Evolutionary conservation across 2,329 filamentous ascomycete species (phyloP).

Genomic region (Fusarium agapanthi): DNA sequence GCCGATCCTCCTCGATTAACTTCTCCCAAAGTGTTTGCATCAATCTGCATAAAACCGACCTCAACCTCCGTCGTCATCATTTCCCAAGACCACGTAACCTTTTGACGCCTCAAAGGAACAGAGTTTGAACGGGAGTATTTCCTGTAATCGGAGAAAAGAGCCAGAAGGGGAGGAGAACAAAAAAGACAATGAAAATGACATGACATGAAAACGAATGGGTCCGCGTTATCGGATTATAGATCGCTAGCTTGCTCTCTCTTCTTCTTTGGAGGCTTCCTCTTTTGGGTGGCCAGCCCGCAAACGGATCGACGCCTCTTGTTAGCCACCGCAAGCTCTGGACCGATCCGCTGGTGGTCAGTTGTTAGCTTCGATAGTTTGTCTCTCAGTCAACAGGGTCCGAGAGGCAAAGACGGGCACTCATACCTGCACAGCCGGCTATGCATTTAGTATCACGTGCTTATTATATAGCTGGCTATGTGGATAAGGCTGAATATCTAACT

Average conservation of each 20-base stretch:
- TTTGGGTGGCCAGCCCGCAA: slow-evolving; percentile 10
- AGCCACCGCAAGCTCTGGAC: slow-evolving; percentile 33
- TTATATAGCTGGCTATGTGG: too few relatives aligned
- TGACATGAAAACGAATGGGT: neutral
- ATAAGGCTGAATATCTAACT: too few relatives aligned
- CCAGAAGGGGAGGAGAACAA: neutral
- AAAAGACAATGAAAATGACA: neutral
- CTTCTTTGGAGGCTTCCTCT: neutral
- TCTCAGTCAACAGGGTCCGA: slow-evolving; percentile 20
- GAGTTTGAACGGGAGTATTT: neutral
- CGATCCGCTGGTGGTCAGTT: slow-evolving; percentile 14
- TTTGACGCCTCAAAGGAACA: neutral
- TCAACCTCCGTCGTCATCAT: neutral
- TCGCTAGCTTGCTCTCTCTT: neutral
- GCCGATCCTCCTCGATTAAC: neutral
- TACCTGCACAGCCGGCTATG: too few relatives aligned
- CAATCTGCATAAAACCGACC: slow-evolving; percentile 7
- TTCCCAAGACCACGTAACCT: neutral
- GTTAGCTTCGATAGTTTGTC: slow-evolving; percentile 38
- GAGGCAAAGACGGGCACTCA: too few relatives aligned
- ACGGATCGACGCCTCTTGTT: slow-evolving; percentile 20
- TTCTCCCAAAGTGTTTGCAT: slow-evolving; percentile 5
- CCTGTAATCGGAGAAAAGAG: neutral
- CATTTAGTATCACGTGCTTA: too few relatives aligned
- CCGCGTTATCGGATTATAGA: slow-evolving; percentile 18